Percentiles rank a stretch among this genome's conserved stretches.
Conservation (phyloP, 1,284 basidiomycete genomes). For the Wallemia mellicola region DNA sequence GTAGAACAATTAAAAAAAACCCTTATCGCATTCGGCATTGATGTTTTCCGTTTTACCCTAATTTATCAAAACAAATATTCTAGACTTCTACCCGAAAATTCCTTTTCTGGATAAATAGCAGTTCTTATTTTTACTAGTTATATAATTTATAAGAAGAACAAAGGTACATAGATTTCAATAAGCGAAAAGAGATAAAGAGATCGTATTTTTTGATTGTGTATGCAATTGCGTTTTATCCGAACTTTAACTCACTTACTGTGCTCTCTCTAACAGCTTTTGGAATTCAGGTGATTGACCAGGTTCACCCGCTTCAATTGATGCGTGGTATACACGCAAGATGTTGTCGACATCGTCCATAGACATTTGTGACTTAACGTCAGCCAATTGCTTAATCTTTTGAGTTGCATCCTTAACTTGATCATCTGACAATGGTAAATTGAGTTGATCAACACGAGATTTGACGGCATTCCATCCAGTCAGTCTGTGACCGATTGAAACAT, state of each 20-base stretch:
- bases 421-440: slow-evolving; percentile 56
- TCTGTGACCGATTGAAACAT: slow-evolving; percentile 94
- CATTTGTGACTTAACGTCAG: slow-evolving; percentile 73
- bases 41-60: no score
- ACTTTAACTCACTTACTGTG: no score
- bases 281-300: slow-evolving; percentile 9
- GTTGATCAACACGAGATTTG: slow-evolving; percentile 95
- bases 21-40: no score
- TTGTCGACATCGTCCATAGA: slow-evolving; percentile 98
- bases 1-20: no score
- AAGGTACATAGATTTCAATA: not conserved
- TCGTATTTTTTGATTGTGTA: not conserved
- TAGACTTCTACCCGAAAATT: no score
- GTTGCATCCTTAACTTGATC: slow-evolving; percentile 84
- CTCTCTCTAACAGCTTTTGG: not conserved
- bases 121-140: no score
- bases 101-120: no score
- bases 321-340: slow-evolving; percentile 78
- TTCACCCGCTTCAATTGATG: slow-evolving; percentile 55
- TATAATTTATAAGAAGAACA: no score
- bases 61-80: no score
- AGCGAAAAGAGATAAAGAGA: not conserved
- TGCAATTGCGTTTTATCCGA: not conserved
- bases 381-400: slow-evolving; percentile 96
- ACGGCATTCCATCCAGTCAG: slow-evolving; percentile 96